phyloP scores from a whole-genome alignment of 73 alveolate species.

The Breviolum minutum region DNA sequence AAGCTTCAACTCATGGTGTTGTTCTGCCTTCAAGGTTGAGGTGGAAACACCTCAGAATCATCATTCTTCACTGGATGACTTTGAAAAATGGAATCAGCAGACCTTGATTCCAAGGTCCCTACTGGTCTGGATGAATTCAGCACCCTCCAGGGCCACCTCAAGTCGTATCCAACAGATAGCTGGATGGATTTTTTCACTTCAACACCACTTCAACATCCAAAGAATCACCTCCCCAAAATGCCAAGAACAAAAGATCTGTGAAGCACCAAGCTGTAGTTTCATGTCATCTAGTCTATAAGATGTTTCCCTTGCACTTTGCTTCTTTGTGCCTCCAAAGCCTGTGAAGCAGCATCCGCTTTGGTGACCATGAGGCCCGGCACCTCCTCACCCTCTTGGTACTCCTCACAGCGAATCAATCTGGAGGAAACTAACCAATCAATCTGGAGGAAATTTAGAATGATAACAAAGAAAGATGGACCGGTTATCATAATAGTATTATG shows the following conservation, averaged over 20 bases:
- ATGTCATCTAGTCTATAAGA: not conserved
- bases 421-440: too few species aligned
- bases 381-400: slow-evolving; percentile 17
- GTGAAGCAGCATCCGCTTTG: not conserved
- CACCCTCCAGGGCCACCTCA: slow-evolving; percentile 27
- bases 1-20: too few species aligned
- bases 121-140: not conserved
- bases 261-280: not conserved
- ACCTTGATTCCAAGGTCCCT: not conserved
- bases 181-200: too few species aligned
- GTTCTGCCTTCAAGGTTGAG: not conserved
- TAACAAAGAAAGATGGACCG: too few species aligned
- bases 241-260: too few species aligned
- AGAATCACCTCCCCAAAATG: too few species aligned
- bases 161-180: not conserved
- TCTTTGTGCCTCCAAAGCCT: not conserved
- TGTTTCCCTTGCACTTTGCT: too few species aligned
- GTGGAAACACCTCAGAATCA: not conserved
- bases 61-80: not conserved
- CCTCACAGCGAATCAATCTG: not conserved
- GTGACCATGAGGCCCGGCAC: slow-evolving; percentile 37
- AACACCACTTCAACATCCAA: too few species aligned
- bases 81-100: too few species aligned
- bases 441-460: too few species aligned
- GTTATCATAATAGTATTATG: too few species aligned